Evolutionary conservation across 192 early-diverging fungal species (phyloP).

Genomic region (Haplosporangium gracile): DNA sequence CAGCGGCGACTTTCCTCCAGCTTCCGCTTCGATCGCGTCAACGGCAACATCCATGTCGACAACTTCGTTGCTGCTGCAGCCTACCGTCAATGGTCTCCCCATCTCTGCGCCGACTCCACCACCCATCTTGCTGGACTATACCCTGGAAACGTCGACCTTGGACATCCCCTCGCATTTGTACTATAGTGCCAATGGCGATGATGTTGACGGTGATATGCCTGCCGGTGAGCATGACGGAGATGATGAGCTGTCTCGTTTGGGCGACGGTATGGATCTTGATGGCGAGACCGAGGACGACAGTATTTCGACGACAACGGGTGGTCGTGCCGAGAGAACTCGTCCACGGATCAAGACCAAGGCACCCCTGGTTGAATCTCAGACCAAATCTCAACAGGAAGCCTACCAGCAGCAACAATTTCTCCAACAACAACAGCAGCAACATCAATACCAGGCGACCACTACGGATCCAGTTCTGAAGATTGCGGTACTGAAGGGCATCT

Average conservation of each 20-base stretch:
- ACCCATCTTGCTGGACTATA: conserved; percentile 37
- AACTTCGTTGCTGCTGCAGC: conserved; percentile 19
- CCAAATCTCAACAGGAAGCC: background rate
- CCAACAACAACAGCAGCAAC: conserved; percentile 12
- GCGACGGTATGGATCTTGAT: conserved; percentile 11
- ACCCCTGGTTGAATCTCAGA: background rate
- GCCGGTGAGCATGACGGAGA: background rate
- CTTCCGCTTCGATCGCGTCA: conserved; percentile 9
- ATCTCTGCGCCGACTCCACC: conserved; percentile 38
- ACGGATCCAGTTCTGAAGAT: conserved; percentile 59
- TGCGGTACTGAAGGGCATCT: conserved; percentile 58
- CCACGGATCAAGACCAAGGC: conserved; percentile 18
- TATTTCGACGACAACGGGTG: conserved; percentile 9
- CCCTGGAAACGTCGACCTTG: conserved; percentile 24
- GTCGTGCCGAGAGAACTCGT: background rate
- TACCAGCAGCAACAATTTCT: conserved; percentile 21
- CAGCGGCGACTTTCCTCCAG: conserved; percentile 3
- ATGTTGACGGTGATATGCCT: conserved; percentile 49
- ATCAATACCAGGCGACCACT: conserved; percentile 15
- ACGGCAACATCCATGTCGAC: conserved; percentile 20
- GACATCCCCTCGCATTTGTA: conserved; percentile 43
- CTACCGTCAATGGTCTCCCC: conserved; percentile 22
- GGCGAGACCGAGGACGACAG: conserved; percentile 38
- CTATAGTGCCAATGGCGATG: conserved; percentile 48
- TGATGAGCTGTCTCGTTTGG: background rate